Evolutionary conservation across 176 grass and related monocot species (phyloP), one percentile per base, ranked within the genome.

Genomic region (Ensete glaucum): DNA sequence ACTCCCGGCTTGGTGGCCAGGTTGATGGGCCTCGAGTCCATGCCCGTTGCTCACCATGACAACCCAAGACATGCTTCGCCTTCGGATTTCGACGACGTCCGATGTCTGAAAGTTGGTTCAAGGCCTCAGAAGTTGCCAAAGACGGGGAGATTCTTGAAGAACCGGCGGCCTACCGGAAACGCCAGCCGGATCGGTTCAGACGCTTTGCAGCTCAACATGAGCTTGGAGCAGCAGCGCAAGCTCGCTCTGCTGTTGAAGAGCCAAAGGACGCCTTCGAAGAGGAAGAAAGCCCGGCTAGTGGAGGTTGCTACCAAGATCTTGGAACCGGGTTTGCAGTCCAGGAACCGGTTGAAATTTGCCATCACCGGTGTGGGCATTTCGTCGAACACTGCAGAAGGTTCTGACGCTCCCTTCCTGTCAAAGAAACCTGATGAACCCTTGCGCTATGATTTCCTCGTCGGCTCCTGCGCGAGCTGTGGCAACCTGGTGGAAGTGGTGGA

Each of bases 1-100:
- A 20, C 76, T n/a, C 87, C 83, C 0, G 82, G 89, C 21, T 76
- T 92, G 48, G 89, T 96, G 52, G 93, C 89, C 55, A 82, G 71
- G 81, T 26, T 96, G 21, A 96, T 96, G 93, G 93, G 93, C 24
- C 87, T 96, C 25, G 91, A 79, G 64, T 86, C 85, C 12, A 85
- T 89, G 85, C 85, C 86, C 13, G 27, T 25, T 77, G 57, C 74
- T 50, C 53, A 50, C 52, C 73, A 8, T 57, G 65, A 72, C 49
- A 54, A 43, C 16, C 54, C 57, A 72, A 26, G 24, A 4, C 8
- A 23, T 11, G 23, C 48, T 64, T 26, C 9, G 14, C 22, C 53
- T 53, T 84, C 82, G 48, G 24, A 17, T 14, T 13, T 73, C 8
- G 48, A 57, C 55, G 59, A 19, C 2, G 27, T 54, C 34, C 49